A percentile compares a stretch with the other conserved stretches of the same genome.
These are phyloP conservation scores for Polyporus arcularius DNA, from an alignment of 768 basidiomycete species.

Conservation along the genomic window DNA sequence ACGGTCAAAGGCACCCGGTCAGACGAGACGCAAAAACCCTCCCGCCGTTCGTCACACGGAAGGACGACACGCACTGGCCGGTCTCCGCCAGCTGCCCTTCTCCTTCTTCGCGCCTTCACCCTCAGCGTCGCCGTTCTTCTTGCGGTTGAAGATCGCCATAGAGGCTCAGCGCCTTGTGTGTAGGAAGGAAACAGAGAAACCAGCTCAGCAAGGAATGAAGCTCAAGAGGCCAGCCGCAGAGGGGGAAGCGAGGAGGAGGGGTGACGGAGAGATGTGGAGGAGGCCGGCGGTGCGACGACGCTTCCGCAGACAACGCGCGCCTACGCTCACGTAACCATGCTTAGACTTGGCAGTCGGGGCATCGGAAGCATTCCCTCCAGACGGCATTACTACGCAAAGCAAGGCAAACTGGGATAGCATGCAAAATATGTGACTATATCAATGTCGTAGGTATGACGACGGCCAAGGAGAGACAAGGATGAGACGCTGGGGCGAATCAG, in stretches of 20 bases:
- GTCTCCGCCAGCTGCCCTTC: conserved; percentile 82
- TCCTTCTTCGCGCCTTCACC: conserved; percentile 55
- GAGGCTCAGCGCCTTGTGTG: not conserved
- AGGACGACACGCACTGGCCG: conserved; percentile 65
- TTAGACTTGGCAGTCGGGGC: not conserved
- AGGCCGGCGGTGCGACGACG: not conserved
- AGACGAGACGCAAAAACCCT: not conserved
- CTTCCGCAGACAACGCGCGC: not conserved
- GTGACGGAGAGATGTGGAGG: not conserved
- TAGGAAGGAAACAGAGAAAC: not conserved
- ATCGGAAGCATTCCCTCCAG: not conserved
- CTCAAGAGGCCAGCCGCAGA: not conserved
- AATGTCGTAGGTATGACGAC: no score
- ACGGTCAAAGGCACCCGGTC: conserved; percentile 19
- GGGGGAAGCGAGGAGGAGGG: not conserved
- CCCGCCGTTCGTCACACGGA: conserved; percentile 6
- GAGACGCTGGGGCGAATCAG: no score
- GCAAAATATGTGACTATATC: not conserved
- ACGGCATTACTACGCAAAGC: no score
- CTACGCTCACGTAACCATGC: not conserved
- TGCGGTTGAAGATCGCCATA: conserved; percentile 37
- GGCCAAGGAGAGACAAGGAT: no score
- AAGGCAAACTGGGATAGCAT: not conserved
- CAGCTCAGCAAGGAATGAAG: no score
- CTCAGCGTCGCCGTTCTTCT: conserved; percentile 34